Base-by-base conservation (phyloP, 495 filamentous ascomycete species). In the Tuber calosporum region DNA sequence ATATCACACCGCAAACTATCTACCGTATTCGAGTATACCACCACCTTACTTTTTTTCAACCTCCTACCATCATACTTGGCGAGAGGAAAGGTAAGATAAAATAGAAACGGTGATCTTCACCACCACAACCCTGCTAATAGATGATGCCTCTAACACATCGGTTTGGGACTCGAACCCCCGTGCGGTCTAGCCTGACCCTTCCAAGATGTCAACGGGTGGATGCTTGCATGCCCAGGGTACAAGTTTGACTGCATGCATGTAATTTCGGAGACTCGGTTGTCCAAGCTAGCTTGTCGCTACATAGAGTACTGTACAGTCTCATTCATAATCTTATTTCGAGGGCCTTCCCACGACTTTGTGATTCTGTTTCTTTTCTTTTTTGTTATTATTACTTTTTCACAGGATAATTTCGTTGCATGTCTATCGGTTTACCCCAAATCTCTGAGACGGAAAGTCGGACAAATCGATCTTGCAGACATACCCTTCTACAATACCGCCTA, bases 231-330 rank as follows among this genome's bases (percentile, higher is more conserved):
- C 76, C 74, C 70, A 78, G 68, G 76, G 37, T 71, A 70, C 75
- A 70, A 77, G 68, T 75, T 77, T 75, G 73, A 76, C 74, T 78
- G 74, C 76, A 78, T 78, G 76, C 76, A 73, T 76, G 70, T 38
- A 68, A 73, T 78, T 71, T 77, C 70, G 67, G 76, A 69, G 71
- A 70, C 75, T 77, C 75, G 74, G 76, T 69, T 78, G 70, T 67
- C 67, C 76, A 74, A 62, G 53, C 70, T 66, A 77, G 70, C 75
- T 77, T 72, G 69, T 42, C 72, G 67, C 69, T 77, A 75, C 71
- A 41, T 74, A 30, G 34, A 67, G 58, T 74, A 30, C 53, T 53
- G 67, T 58, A n/a, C n/a, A n/a, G n/a, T 68, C 75, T 69, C 67
- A 30, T 62, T 72, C 67, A 30, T 30, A 73, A 73, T 77, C 76